phyloP scores from a whole-genome alignment of 1,139 yeast genomes.

The Geotrichum candidum region DNA sequence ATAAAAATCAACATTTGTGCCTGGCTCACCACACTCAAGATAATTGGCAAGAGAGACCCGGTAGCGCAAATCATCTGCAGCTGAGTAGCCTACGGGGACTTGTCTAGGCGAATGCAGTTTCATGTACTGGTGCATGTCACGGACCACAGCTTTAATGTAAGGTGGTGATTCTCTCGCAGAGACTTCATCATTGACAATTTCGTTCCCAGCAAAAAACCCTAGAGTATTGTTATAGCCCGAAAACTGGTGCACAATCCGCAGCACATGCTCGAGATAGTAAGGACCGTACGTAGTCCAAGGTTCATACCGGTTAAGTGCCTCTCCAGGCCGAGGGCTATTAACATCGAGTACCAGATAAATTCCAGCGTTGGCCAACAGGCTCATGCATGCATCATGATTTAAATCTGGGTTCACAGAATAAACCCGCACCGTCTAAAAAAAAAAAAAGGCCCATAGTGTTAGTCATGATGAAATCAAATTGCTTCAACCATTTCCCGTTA shows the following conservation, averaged over 20 bases:
- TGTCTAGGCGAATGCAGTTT: slow-evolving; percentile 57
- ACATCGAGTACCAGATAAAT: slow-evolving; percentile 84
- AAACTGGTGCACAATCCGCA: slow-evolving; percentile 76
- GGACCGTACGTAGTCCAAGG: slow-evolving; percentile 68
- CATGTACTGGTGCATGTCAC: slow-evolving; percentile 85
- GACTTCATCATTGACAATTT: slow-evolving; percentile 74
- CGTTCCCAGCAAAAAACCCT: slow-evolving; percentile 94
- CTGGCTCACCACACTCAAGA: slow-evolving; percentile 60
- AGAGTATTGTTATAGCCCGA: slow-evolving; percentile 74
- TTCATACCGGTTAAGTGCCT: slow-evolving; percentile 65
- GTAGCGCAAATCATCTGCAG: slow-evolving; percentile 72
- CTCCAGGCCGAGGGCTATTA: slow-evolving; percentile 62
- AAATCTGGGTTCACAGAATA: slow-evolving; percentile 73
- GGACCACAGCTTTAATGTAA: slow-evolving; percentile 81
- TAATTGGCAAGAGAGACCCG: slow-evolving; percentile 76
- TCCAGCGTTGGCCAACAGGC: slow-evolving; percentile 78
- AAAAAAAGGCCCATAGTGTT: slow-evolving; percentile 13
- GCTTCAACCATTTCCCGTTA: slow-evolving; percentile 30
- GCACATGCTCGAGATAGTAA: slow-evolving; percentile 64
- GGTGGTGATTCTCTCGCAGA: slow-evolving; percentile 57
- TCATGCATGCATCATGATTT: slow-evolving; percentile 86
- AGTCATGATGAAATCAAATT: slow-evolving; percentile 22
- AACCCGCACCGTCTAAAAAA: slow-evolving; percentile 34
- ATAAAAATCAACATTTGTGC: slow-evolving; percentile 74
- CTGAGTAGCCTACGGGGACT: slow-evolving; percentile 89